Evolutionary conservation across 2,329 filamentous ascomycete genomes (phyloP).

Genomic region (Hymenoscyphus fructigenus): DNA sequence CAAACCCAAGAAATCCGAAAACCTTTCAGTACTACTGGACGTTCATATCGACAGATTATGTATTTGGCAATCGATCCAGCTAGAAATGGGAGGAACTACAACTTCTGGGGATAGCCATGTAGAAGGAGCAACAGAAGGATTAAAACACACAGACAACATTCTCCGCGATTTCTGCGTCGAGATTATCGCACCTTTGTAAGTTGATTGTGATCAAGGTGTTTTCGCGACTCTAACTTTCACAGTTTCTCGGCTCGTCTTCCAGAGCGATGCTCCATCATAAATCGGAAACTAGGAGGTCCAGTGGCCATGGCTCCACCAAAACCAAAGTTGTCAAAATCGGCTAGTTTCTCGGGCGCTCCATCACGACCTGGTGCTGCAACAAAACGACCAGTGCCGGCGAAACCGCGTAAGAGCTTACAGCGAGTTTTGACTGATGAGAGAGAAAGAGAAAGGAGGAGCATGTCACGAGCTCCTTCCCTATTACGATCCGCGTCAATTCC

Average conservation of each 20-base stretch:
- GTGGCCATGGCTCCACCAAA: constrained; percentile 57
- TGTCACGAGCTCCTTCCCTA: constrained; percentile 59
- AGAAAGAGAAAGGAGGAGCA: constrained; percentile 52
- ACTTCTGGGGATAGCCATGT: constrained; percentile 38
- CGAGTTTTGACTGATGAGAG: constrained; percentile 62
- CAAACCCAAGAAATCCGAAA: constrained; percentile 46
- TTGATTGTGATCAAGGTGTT: background rate
- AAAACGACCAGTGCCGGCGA: constrained; percentile 47
- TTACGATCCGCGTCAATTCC: constrained; percentile 66
- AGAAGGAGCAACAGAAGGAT: constrained; percentile 16
- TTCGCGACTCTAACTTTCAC: background rate
- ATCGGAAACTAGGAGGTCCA: constrained; percentile 74
- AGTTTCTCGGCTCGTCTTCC: constrained; percentile 77
- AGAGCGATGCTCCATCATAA: constrained; percentile 66
- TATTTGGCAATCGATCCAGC: constrained; percentile 78
- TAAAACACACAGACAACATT: constrained; percentile 50
- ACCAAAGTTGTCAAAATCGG: constrained; percentile 47
- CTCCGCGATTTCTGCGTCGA: constrained; percentile 77
- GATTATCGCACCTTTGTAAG: constrained; percentile 76
- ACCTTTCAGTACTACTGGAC: constrained; percentile 66
- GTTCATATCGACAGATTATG: constrained; percentile 74
- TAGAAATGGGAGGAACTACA: constrained; percentile 49
- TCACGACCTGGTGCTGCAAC: constrained; percentile 52
- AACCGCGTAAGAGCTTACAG: constrained; percentile 54
- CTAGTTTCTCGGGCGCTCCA: constrained; percentile 42